These are phyloP conservation scores for Solanum phureja DNA, from an alignment of 257 asterid species.

Conservation along the genomic window DNA sequence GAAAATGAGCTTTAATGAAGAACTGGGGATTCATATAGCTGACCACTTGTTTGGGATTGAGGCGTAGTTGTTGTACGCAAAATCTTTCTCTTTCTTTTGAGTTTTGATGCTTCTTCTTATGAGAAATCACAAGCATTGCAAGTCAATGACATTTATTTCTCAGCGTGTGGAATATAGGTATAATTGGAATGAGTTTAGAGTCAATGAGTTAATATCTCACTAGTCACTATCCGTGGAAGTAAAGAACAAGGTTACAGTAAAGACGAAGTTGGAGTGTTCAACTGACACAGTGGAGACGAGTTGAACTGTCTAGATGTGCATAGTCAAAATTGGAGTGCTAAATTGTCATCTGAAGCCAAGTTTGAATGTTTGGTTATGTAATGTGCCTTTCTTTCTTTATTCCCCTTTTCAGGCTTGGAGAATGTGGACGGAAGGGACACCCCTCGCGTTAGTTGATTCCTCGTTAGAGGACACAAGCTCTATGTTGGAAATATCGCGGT, in stretches of 20 bases:
- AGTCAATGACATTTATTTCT: not conserved
- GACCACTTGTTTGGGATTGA: not conserved
- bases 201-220: not conserved
- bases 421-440: conserved; percentile 8
- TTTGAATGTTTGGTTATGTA: too few species aligned
- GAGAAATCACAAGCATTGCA: not conserved
- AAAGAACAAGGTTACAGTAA: not conserved
- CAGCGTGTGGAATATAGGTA: not conserved
- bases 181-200: not conserved
- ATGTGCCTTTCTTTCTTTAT: too few species aligned
- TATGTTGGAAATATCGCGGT: conserved; percentile 3
- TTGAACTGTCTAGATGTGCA: too few species aligned
- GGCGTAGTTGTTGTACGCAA: too few species aligned
- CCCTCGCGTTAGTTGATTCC: not conserved
- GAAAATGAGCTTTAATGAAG: not conserved
- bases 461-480: not conserved
- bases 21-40: not conserved
- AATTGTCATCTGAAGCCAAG: too few species aligned
- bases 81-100: not conserved
- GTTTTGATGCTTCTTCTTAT: not conserved
- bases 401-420: conserved; percentile 13
- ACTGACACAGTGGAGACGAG: too few species aligned
- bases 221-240: not conserved
- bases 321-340: too few species aligned
- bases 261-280: too few species aligned